A percentile compares a stretch with the other conserved stretches of the same genome.
phyloP scores from a whole-genome alignment of 108 stramenopile genomes.

The Nannochloropsis salina region DNA sequence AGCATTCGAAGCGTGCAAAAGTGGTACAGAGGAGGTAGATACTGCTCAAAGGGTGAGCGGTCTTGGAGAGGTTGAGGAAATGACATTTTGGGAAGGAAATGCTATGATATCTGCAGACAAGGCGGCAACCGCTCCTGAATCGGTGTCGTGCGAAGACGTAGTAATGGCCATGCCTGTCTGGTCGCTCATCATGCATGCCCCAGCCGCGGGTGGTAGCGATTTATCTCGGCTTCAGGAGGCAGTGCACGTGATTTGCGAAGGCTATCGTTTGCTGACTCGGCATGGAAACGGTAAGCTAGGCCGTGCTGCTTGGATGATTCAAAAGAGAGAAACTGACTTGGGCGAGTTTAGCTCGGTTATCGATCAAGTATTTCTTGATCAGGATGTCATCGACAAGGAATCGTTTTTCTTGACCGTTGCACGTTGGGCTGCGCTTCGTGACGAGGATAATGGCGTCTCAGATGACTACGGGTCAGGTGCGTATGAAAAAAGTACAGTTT shows the following conservation, averaged over 20 bases:
- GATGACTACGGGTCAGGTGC: neutral
- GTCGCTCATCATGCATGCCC: neutral
- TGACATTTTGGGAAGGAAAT: neutral
- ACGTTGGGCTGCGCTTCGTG: neutral
- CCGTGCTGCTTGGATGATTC: neutral
- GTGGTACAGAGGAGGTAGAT: neutral
- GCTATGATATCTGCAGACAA: neutral
- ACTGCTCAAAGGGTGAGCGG: neutral
- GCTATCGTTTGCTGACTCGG: neutral
- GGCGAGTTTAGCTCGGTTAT: neutral
- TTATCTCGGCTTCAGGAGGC: neutral
- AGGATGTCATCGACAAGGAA: conserved; percentile 9
- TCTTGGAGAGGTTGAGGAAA: neutral
- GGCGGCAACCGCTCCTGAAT: neutral
- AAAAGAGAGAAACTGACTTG: conserved; percentile 16
- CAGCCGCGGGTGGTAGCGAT: neutral
- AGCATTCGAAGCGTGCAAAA: neutral
- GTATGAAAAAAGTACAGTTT: neutral
- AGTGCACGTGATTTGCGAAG: neutral
- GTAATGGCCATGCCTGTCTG: neutral
- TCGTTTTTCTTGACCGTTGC: neutral
- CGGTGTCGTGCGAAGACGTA: conserved; percentile 5
- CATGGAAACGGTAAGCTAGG: neutral
- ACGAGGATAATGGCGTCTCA: neutral
- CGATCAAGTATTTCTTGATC: neutral